These are phyloP conservation scores for Kalaharituber pfeilii DNA, from an alignment of 2,329 filamentous ascomycete genomes.

Conservation along the genomic window DNA sequence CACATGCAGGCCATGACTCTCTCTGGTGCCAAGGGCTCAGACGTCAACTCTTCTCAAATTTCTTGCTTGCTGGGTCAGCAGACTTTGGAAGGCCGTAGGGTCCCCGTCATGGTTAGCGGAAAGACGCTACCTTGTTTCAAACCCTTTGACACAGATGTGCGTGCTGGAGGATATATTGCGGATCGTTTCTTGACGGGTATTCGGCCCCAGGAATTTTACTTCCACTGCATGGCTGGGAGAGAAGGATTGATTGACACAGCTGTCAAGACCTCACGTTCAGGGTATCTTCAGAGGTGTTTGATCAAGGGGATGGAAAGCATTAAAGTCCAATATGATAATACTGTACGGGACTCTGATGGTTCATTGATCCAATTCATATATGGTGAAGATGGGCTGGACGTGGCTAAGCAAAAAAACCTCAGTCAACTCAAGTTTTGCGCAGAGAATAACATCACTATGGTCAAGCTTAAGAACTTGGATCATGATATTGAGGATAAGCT, in stretches of 20 bases:
- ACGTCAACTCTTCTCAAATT: conserved; percentile 92
- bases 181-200: conserved; percentile 97
- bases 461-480: not conserved
- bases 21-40: conserved; percentile 82
- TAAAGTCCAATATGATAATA: conserved; percentile 79
- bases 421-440: conserved; percentile 70
- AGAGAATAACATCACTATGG: conserved; percentile 11
- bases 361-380: conserved; percentile 82
- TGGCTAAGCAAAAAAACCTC: conserved; percentile 84
- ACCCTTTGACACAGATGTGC: conserved; percentile 72
- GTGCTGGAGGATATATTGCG: conserved; percentile 83
- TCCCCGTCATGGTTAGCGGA: conserved; percentile 93
- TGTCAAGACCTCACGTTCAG: conserved; percentile 93
- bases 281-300: conserved; percentile 87
- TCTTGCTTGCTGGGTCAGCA: conserved; percentile 96
- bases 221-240: conserved; percentile 97
- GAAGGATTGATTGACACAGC: conserved; percentile 98
- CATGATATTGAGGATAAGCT: conserved; percentile 33
- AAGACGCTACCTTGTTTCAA: conserved; percentile 91
- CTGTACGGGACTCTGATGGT: conserved; percentile 85
- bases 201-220: conserved; percentile 93
- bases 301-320: conserved; percentile 98
- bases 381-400: conserved; percentile 87
- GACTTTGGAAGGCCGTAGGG: conserved; percentile 82
- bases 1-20: conserved; percentile 99